phyloP scores from a whole-genome alignment of 116 monocot species.

The Thalassia testudinum region DNA sequence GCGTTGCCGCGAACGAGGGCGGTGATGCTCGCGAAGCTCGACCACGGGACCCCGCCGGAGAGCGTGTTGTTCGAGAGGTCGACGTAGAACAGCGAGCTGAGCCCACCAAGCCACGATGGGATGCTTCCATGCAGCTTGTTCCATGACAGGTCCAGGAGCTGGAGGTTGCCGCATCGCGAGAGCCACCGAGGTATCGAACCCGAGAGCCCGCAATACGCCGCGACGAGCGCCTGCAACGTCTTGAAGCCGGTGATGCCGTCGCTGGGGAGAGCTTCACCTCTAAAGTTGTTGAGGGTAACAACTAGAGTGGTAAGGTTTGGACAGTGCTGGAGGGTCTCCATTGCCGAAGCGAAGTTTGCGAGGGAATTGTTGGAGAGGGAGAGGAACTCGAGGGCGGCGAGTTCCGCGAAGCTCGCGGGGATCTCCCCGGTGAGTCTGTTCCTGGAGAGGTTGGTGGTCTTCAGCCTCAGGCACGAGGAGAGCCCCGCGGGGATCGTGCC shows the following conservation, averaged over 20 bases:
- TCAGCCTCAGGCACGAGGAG: constrained; percentile 27
- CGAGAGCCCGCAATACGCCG: constrained; percentile 38
- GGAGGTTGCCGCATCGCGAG: constrained; percentile 19
- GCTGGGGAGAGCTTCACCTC: constrained; percentile 27
- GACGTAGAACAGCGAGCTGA: constrained; percentile 51
- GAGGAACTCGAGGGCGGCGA: constrained; percentile 28
- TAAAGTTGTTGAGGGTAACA: constrained; percentile 50
- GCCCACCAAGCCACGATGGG: constrained; percentile 36
- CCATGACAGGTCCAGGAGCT: constrained; percentile 75
- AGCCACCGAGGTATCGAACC: constrained; percentile 51
- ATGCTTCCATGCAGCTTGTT: constrained; percentile 45
- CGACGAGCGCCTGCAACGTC: constrained; percentile 32
- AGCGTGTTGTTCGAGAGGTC: constrained; percentile 74
- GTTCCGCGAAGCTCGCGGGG: constrained; percentile 38
- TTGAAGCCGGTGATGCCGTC: constrained; percentile 37
- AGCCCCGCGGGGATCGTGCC: constrained; percentile 34
- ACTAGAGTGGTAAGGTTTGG: constrained; percentile 38
- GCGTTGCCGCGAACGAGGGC: constrained; percentile 17
- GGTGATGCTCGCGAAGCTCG: constrained; percentile 36
- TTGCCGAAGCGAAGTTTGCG: constrained; percentile 32
- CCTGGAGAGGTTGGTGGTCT: constrained; percentile 43
- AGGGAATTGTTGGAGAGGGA: constrained; percentile 57
- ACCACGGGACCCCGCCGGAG: constrained; percentile 27
- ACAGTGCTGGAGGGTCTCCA: constrained; percentile 44
- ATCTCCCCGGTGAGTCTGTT: constrained; percentile 50